phyloP scores from a whole-genome alignment of 441 rosid genomes.

The Flueggea neowawraea region DNA sequence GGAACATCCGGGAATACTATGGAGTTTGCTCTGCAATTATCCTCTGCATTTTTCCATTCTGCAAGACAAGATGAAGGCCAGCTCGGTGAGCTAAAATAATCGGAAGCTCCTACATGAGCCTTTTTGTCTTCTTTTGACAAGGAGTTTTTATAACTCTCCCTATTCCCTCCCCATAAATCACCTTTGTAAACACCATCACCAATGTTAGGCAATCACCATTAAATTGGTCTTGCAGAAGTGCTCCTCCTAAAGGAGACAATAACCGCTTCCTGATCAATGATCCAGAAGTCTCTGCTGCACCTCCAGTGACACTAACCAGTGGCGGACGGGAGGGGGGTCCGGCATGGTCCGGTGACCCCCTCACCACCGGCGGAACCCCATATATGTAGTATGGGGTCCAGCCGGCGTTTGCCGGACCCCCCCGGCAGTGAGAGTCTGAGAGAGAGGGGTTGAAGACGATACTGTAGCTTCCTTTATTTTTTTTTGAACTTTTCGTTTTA shows the following conservation, averaged over 20 bases:
- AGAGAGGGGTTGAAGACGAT: no score
- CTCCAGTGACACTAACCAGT: slow-evolving; percentile 18
- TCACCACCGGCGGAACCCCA: no score
- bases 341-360: no score
- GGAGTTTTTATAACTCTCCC: slow-evolving; percentile 14
- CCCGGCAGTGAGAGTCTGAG: no score
- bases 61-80: slow-evolving; percentile 21
- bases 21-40: slow-evolving; percentile 20
- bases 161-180: slow-evolving; percentile 13
- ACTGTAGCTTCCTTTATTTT: no score
- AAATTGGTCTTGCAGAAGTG: slow-evolving; percentile 41
- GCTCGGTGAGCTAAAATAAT: slow-evolving; percentile 19
- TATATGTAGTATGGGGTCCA: no score
- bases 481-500: no score
- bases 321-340: no score
- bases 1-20: slow-evolving; percentile 26
- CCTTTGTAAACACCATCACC: slow-evolving; percentile 19
- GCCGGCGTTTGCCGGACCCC: no score
- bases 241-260: slow-evolving; percentile 44
- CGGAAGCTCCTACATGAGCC: slow-evolving; percentile 37
- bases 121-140: slow-evolving; percentile 45
- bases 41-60: slow-evolving; percentile 24
- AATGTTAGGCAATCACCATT: slow-evolving; percentile 32
- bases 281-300: slow-evolving; percentile 27
- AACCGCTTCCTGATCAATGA: slow-evolving; percentile 40